Conservation (phyloP, 2,329 filamentous ascomycete genomes). For the Zymoseptoria passerinii region DNA sequence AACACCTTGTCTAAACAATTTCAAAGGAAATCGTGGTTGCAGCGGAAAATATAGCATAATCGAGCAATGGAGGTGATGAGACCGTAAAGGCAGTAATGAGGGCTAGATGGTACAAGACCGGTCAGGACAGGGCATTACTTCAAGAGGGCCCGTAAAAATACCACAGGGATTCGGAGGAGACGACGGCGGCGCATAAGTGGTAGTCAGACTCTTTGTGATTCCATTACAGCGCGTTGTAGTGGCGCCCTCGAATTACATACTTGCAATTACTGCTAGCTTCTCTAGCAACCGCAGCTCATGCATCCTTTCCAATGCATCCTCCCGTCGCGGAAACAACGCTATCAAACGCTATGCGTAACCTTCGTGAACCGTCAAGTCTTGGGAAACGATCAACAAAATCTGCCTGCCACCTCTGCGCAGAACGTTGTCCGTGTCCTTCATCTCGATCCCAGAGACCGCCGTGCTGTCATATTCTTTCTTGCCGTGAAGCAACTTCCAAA, state of each 20-base stretch:
- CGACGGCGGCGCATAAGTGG: not conserved
- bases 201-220: not conserved
- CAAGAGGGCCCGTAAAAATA: no score
- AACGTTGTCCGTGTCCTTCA: not conserved
- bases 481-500: not conserved
- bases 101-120: no score
- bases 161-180: no score
- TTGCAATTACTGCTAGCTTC: not conserved
- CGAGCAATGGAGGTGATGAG: no score
- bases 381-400: not conserved
- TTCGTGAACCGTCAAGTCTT: constrained; percentile 2
- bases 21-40: no score
- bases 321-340: not conserved
- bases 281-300: not conserved
- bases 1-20: no score
- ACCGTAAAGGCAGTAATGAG: no score
- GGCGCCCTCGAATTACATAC: not conserved
- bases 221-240: not conserved
- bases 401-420: not conserved
- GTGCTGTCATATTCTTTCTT: not conserved
- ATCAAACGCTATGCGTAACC: not conserved
- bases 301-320: not conserved
- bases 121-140: no score
- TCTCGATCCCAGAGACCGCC: not conserved
- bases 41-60: no score